Percentiles rank a stretch among this genome's conserved stretches.
Conservation (phyloP, 306 rosid species). For the Urtica urens region DNA sequence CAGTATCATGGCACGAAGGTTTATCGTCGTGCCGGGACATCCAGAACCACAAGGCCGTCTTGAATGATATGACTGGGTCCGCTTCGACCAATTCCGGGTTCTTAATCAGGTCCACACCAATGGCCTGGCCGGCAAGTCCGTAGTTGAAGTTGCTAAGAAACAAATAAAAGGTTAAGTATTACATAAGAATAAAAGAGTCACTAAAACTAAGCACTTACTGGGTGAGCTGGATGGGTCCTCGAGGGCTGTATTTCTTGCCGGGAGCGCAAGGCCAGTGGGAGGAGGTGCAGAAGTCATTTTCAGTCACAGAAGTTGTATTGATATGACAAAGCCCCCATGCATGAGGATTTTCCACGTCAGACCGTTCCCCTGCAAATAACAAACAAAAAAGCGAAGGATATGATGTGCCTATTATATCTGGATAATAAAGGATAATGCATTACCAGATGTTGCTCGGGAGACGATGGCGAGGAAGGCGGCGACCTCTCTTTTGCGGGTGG, state of each 20-base stretch:
- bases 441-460: neutral
- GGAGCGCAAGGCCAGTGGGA: neutral
- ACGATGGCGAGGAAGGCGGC: neutral
- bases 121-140: constrained; percentile 36
- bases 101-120: constrained; percentile 33
- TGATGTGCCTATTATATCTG: too few species aligned
- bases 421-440: too few species aligned
- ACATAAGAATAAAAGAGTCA: too few species aligned
- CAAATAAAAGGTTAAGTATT: too few species aligned
- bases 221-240: constrained; percentile 2
- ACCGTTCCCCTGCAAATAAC: neutral
- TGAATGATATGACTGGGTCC: constrained; percentile 19
- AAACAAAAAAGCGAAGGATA: neutral
- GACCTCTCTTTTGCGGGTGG: neutral
- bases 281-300: neutral
- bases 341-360: neutral
- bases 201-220: neutral
- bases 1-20: constrained; percentile 47
- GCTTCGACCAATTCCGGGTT: constrained; percentile 42
- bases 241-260: neutral
- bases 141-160: constrained; percentile 40
- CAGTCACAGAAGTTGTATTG: neutral
- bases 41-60: constrained; percentile 65
- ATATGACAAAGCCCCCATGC: neutral
- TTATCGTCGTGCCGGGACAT: constrained; percentile 36